phyloP scores from a whole-genome alignment of 257 asterid species.

The Voacanga thouarsii region DNA sequence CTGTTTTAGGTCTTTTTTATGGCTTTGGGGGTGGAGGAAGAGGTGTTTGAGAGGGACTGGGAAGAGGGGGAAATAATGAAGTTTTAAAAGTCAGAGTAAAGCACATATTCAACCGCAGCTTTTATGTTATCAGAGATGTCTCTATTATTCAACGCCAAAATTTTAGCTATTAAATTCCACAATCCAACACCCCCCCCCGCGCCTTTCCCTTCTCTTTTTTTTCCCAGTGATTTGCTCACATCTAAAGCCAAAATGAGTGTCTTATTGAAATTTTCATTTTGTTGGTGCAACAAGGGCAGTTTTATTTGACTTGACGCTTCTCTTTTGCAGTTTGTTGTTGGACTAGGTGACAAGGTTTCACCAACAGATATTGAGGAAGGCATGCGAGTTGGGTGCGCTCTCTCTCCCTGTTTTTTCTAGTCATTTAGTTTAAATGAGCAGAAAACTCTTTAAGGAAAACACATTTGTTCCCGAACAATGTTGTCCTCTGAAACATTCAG shows the following conservation, averaged over 20 bases:
- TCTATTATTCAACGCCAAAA: not conserved
- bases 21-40: not conserved
- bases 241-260: not conserved
- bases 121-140: not conserved
- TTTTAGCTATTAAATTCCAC: not conserved
- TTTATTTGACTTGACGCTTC: constrained; percentile 17
- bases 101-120: not conserved
- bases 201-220: too few species aligned
- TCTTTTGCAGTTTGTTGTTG: constrained; percentile 81
- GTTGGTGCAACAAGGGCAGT: not conserved
- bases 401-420: not conserved
- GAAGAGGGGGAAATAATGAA: not conserved
- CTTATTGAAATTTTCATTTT: not conserved
- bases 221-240: too few species aligned
- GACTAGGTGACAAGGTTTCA: constrained; percentile 93
- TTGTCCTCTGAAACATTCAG: too few species aligned
- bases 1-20: not conserved
- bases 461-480: too few species aligned
- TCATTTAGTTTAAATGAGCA: not conserved
- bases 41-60: not conserved
- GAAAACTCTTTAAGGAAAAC: too few species aligned
- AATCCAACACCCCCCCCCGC: too few species aligned
- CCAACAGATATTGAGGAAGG: constrained; percentile 99
- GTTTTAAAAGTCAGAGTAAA: too few species aligned
- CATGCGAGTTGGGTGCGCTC: constrained; percentile 90